A percentile compares a stretch with the other conserved stretches of the same genome.
Conservation (phyloP, 768 basidiomycete species). For the Mycena epipterygia region DNA sequence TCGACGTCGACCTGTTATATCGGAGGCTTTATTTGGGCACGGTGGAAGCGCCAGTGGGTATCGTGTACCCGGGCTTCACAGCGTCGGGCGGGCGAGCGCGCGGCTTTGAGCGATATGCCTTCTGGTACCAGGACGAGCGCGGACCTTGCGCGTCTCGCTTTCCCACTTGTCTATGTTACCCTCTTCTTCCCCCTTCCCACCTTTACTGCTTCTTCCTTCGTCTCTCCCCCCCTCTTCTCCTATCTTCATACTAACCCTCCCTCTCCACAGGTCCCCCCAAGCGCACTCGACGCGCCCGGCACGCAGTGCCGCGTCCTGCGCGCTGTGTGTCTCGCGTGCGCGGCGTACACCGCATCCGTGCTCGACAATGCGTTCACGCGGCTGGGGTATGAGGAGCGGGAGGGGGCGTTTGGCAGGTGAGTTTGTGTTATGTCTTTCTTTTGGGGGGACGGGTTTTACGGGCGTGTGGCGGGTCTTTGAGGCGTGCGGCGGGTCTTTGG, state of each 20-base stretch:
- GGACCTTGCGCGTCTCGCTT: too few relatives aligned
- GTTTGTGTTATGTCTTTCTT: background rate
- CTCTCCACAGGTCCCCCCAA: constrained; percentile 52
- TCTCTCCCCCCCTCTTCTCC: background rate
- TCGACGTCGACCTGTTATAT: too few relatives aligned
- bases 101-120: too few relatives aligned
- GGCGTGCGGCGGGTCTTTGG: too few relatives aligned
- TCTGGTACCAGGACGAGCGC: too few relatives aligned
- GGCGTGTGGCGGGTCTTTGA: too few relatives aligned
- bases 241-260: background rate
- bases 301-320: constrained; percentile 85
- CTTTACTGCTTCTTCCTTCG: background rate
- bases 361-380: constrained; percentile 94
- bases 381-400: constrained; percentile 92
- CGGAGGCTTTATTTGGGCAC: too few relatives aligned
- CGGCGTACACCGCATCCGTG: constrained; percentile 95
- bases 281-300: constrained; percentile 81
- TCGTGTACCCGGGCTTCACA: too few relatives aligned
- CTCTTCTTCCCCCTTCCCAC: background rate
- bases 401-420: constrained; percentile 87
- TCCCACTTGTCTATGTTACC: too few relatives aligned
- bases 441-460: background rate
- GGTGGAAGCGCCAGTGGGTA: too few relatives aligned
- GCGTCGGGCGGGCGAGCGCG: too few relatives aligned
- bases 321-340: constrained; percentile 88